phyloP scores from a whole-genome alignment of 768 basidiomycete species.

The Pleurotus cornucopiae region DNA sequence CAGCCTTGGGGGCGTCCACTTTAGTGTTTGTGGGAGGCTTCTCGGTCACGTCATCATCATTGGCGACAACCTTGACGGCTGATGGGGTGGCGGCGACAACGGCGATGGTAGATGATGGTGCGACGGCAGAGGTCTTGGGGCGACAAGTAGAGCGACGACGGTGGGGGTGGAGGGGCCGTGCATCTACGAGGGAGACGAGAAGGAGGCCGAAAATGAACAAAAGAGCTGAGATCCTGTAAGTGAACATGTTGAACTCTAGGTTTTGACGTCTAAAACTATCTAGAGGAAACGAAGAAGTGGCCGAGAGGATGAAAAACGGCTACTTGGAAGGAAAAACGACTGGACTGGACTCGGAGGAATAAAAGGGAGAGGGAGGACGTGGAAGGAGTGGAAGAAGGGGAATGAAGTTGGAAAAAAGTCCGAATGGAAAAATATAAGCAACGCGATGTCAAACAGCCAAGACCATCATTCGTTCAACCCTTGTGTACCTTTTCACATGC shows the following conservation, averaged over 20 bases:
- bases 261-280: neutral
- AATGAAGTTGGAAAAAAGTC: neutral
- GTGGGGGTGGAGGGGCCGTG: neutral
- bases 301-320: slow-evolving; percentile 1
- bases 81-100: neutral
- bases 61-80: neutral
- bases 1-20: neutral
- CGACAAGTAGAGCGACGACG: slow-evolving; percentile 4
- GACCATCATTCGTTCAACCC: slow-evolving; percentile 6
- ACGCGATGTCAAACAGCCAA: slow-evolving; percentile 6
- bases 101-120: neutral
- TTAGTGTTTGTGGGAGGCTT: neutral
- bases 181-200: slow-evolving; percentile 3
- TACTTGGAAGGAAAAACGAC: slow-evolving; percentile 9
- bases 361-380: slow-evolving; percentile 5
- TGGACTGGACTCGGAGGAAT: slow-evolving; percentile 9
- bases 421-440: slow-evolving; percentile 9
- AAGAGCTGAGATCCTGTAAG: slow-evolving; percentile 6
- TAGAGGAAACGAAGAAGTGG: slow-evolving; percentile 9
- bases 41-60: neutral
- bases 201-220: slow-evolving; percentile 6
- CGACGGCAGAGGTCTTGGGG: neutral
- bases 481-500: slow-evolving; percentile 9
- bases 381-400: slow-evolving; percentile 3
- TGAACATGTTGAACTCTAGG: slow-evolving; percentile 8